phyloP scores from a whole-genome alignment of 164 flowering plant species.

The Magnolia officinalis region DNA sequence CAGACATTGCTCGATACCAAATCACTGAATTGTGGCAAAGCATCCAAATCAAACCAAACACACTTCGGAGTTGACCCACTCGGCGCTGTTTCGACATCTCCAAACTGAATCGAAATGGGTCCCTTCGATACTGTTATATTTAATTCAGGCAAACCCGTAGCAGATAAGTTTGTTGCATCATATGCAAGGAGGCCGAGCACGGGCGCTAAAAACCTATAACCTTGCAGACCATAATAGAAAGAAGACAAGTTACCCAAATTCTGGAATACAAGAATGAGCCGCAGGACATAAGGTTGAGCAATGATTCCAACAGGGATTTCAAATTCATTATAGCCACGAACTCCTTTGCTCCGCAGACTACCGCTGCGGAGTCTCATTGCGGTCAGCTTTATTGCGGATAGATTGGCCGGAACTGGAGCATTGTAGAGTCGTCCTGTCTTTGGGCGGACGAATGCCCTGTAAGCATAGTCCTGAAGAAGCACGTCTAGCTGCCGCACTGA shows the following conservation, averaged over 20 bases:
- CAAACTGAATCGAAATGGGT: conserved; percentile 50
- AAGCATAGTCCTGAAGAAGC: conserved; percentile 90
- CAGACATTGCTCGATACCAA: conserved; percentile 43
- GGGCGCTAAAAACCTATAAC: conserved; percentile 59
- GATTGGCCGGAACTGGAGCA: conserved; percentile 53
- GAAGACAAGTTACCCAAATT: conserved; percentile 72
- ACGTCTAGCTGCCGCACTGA: conserved; percentile 48
- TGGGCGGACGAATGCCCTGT: conserved; percentile 54
- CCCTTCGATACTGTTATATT: conserved; percentile 39
- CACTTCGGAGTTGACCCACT: conserved; percentile 47
- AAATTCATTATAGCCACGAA: conserved; percentile 51
- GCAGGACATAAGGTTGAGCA: conserved; percentile 66
- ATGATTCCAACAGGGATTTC: conserved; percentile 57
- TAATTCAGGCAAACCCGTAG: conserved; percentile 54
- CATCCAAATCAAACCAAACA: conserved; percentile 59
- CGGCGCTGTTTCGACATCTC: conserved; percentile 26
- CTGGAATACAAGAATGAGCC: conserved; percentile 83
- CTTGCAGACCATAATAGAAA: conserved; percentile 47
- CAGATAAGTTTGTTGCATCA: conserved; percentile 55
- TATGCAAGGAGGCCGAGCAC: conserved; percentile 83
- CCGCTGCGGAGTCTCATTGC: conserved; percentile 87
- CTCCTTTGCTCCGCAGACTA: conserved; percentile 58
- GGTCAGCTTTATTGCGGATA: conserved; percentile 56
- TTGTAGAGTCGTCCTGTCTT: conserved; percentile 56
- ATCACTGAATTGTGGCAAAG: conserved; percentile 41